A percentile compares a stretch with the other conserved stretches of the same genome.
phyloP scores from a whole-genome alignment of 352 stramenopile genomes.

The Globisporangium splendens region DNA sequence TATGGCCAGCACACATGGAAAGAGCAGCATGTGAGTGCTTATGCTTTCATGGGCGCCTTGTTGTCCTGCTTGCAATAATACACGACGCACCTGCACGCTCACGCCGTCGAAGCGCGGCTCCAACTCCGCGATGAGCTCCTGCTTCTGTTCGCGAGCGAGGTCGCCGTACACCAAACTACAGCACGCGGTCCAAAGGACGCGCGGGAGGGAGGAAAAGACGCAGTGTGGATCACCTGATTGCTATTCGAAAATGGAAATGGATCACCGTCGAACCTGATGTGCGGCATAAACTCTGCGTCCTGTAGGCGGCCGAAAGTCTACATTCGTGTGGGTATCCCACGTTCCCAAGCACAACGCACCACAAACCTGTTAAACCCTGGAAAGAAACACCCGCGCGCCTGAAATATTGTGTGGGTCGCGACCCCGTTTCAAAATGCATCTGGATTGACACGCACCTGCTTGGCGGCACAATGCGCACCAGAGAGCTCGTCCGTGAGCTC shows the following conservation, averaged over 20 bases:
- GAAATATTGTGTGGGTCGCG: too few species aligned
- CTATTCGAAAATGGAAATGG: slow-evolving; percentile 3
- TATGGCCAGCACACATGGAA: background rate
- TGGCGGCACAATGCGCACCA: slow-evolving; percentile 27
- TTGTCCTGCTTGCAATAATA: background rate
- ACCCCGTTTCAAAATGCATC: too few species aligned
- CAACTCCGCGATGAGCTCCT: slow-evolving; percentile 35
- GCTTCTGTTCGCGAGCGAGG: slow-evolving; percentile 22
- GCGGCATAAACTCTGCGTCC: slow-evolving; percentile 52
- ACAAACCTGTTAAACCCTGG: background rate
- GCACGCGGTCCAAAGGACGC: too few species aligned
- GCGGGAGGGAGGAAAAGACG: too few species aligned
- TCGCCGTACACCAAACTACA: slow-evolving; percentile 61
- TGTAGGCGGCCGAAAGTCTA: slow-evolving; percentile 39
- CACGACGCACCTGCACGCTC: slow-evolving; percentile 26
- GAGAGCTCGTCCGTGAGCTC: slow-evolving; percentile 33
- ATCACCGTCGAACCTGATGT: slow-evolving; percentile 40
- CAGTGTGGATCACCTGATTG: too few species aligned
- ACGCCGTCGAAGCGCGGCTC: slow-evolving; percentile 26
- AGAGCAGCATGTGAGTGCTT: too few species aligned
- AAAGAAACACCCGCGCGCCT: background rate
- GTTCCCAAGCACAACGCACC: too few species aligned
- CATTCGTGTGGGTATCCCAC: background rate
- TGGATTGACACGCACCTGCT: slow-evolving; percentile 24
- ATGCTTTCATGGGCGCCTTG: too few species aligned